Evolutionary conservation across 1,139 yeast species (phyloP).

Genomic region (Yamadazyma kanchanaburiensis): DNA sequence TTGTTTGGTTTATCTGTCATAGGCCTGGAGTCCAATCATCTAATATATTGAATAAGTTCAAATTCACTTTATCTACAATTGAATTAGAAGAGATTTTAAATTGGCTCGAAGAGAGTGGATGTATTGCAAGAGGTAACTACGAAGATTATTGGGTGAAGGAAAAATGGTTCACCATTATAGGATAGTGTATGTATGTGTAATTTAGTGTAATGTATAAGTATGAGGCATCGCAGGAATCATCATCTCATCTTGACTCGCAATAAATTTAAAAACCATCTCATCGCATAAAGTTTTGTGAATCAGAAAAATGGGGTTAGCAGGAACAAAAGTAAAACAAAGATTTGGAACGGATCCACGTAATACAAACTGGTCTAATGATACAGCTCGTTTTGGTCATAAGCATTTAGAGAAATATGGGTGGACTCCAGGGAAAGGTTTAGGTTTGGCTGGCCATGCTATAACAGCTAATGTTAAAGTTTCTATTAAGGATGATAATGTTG

Average conservation of each 20-base stretch:
- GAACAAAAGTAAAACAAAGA: slow-evolving; percentile 74
- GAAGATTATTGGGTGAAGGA: slow-evolving; percentile 50
- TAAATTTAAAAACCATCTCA: too few relatives aligned
- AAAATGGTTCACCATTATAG: slow-evolving; percentile 52
- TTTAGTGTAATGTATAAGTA: too few relatives aligned
- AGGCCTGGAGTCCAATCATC: slow-evolving; percentile 60
- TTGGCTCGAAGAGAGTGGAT: slow-evolving; percentile 53
- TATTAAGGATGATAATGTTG: slow-evolving; percentile 77
- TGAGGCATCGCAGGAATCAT: too few relatives aligned
- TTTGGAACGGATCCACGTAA: slow-evolving; percentile 93
- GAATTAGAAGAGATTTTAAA: slow-evolving; percentile 51
- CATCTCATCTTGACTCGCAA: too few relatives aligned
- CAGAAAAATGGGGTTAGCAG: slow-evolving; percentile 96
- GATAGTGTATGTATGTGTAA: too few relatives aligned
- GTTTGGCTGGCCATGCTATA: slow-evolving; percentile 58
- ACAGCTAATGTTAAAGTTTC: slow-evolving; percentile 82
- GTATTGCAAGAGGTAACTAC: slow-evolving; percentile 33
- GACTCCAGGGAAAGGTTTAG: slow-evolving; percentile 89
- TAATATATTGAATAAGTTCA: slow-evolving; percentile 32
- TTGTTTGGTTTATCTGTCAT: slow-evolving; percentile 50
- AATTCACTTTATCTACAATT: slow-evolving; percentile 37
- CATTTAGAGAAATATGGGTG: slow-evolving; percentile 83
- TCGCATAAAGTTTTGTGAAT: too few relatives aligned
- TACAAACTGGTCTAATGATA: slow-evolving; percentile 91
- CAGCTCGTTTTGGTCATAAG: slow-evolving; percentile 81